Evolutionary conservation across 1,284 basidiomycete species (phyloP), one percentile per base, ranked within the genome.

Genomic region (Pseudozyma sp.): DNA sequence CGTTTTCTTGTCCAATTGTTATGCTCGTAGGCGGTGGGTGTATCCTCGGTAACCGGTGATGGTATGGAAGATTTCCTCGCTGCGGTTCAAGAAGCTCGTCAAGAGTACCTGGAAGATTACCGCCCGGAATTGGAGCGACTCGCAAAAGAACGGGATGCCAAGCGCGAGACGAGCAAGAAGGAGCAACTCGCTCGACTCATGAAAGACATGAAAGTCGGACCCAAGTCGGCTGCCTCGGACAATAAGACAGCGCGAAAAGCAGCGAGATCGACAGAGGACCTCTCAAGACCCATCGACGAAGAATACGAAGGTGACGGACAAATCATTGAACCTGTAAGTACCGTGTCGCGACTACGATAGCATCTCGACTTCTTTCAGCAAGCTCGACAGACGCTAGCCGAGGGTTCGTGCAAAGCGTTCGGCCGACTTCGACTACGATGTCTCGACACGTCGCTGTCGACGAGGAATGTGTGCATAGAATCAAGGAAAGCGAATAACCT

Each of bases 1-100:
- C 0, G n/a, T n/a, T 38, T 9, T 3, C 35, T 52, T 12, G 5
- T 34, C 13, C 6, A 44, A 12, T n/a, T 42, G 11, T 48, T 64
- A 9, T 6, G 10, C 3, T 42, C 36, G 16, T 64, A 95, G 94
- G 90, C 95, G 8, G 95, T 99, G 12, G 95, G 96, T 21, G 95
- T 99, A 10, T 96, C 94, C 13, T 96, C 96, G 47, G 89, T 94
- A 88, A 98, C 97, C 0, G 97, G 97, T 12, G 91, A 90, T 52
- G 97, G 97, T 6, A 90, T 99, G 84, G 88, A 91, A 70, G 92
- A 92, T 58, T 97, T 99, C 85, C 92, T 99, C 80, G 89, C 91
- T 18, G 94, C 94, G 0, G 94, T 99, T 5, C 91, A 95, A 68
- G 91, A 90, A 48, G 94, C 93, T 1, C 88, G 94, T 70, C 88